Evolutionary conservation across 352 stramenopile genomes (phyloP), one percentile per base, ranked within the genome.

Genomic region (Pythium coloratum): DNA sequence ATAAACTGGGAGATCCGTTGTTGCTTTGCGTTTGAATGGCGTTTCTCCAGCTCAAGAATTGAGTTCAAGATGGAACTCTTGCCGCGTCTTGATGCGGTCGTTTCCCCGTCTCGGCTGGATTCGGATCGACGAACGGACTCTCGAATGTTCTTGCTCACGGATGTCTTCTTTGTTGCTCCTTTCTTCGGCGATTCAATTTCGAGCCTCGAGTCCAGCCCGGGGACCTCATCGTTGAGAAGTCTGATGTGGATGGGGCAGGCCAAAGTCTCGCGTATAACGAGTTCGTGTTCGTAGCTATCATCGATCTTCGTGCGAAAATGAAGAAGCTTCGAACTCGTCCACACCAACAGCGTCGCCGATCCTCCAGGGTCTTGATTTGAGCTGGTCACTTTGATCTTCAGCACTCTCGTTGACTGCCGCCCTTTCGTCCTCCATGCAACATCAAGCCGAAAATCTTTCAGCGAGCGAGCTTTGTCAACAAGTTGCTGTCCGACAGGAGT

Each of bases 191-290:
- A 24, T 16, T 76, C 59, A 1, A 77, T 26, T 6, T 64, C 57
- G 14, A 58, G 51, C 16, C 64, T 28, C 9, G 63, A 32, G 46
- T 80, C 74, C 34, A 80, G 50, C 4, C 74, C 71, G 53, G 50
- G 55, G 18, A 68, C 57, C 6, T 70, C 56, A 6, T 77, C 61
- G 40, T 77, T 69, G 18, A 77, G 64, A 8, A 77, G 40, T 28
- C 70, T 62, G 13, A 76, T 42, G 40, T 67, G 61, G n/a, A 81
- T 53, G 6, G 36, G 49, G 14, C 28, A 46, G 2, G 60, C 26
- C 33, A 46, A 53, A 33, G 67, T 60, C n/a, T 55, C 58, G 14
- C 34, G 24, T 13, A 56, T 1, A n/a, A 51, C 13, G 30, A 69
- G 38, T 1, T 59, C 9, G 58, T 30, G 38, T 55, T 44, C 24